Conservation (phyloP, 768 basidiomycete species). For the Tremella fuciformis region DNA sequence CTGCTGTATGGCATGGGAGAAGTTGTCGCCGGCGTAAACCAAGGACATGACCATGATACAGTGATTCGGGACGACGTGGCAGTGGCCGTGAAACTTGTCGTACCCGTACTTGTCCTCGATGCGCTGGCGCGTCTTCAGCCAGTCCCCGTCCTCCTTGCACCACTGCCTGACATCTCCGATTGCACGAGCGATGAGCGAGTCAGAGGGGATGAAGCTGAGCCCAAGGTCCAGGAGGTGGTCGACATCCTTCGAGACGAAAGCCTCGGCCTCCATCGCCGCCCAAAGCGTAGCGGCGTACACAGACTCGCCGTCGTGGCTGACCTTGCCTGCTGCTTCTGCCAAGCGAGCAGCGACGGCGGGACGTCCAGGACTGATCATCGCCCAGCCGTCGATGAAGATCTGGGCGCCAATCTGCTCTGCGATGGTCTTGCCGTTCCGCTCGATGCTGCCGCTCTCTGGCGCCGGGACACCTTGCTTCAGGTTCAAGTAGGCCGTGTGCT, state of each 20-base stretch:
- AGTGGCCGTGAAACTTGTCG: slow-evolving; percentile 9
- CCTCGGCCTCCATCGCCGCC: slow-evolving; percentile 9
- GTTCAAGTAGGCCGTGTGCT: slow-evolving; percentile 3
- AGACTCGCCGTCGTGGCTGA: slow-evolving; percentile 8
- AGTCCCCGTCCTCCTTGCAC: slow-evolving; percentile 6
- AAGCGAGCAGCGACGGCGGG: not conserved
- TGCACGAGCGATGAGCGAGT: slow-evolving; percentile 3
- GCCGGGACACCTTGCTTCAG: slow-evolving; percentile 4
- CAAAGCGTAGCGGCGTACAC: slow-evolving; percentile 4
- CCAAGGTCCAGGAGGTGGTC: slow-evolving; percentile 8
- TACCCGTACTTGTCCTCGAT: slow-evolving; percentile 12
- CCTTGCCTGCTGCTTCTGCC: not conserved
- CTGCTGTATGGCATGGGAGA: slow-evolving; percentile 4
- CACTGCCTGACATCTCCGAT: slow-evolving; percentile 2
- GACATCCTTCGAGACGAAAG: slow-evolving; percentile 8
- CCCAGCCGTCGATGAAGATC: slow-evolving; percentile 10
- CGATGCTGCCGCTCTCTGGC: slow-evolving; percentile 6
- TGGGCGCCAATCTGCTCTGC: slow-evolving; percentile 8
- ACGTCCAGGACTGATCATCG: slow-evolving; percentile 2
- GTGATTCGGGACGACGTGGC: slow-evolving; percentile 10
- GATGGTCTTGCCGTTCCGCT: not conserved
- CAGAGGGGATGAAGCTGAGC: slow-evolving; percentile 5
- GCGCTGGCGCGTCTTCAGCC: slow-evolving; percentile 5
- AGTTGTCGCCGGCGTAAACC: slow-evolving; percentile 7
- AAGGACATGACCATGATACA: slow-evolving; percentile 11